Conservation (phyloP, 2,329 filamentous ascomycete species). For the Macrophomina phaseolina region DNA sequence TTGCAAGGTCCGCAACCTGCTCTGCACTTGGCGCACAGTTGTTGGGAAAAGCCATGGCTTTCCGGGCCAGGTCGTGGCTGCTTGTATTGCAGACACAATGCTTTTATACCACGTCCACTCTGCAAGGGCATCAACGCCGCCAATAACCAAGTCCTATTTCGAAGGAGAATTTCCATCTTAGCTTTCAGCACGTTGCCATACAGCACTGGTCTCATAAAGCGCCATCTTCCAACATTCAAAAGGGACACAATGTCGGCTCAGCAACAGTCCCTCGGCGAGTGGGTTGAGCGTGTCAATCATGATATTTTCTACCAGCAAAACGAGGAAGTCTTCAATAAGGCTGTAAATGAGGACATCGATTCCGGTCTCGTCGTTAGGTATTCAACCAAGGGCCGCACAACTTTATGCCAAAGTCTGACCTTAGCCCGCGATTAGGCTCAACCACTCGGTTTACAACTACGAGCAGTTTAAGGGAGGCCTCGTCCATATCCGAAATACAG, state of each 20-base stretch:
- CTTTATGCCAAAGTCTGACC: too few species aligned
- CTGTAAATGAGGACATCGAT: constrained; percentile 18
- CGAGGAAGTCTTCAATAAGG: neutral
- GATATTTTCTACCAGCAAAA: constrained; percentile 24
- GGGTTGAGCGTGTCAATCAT: constrained; percentile 24
- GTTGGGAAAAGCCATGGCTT: too few species aligned
- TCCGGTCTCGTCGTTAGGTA: constrained; percentile 22
- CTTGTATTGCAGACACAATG: too few species aligned
- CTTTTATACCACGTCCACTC: too few species aligned
- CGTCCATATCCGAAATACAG: neutral
- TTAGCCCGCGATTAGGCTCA: constrained; percentile 11
- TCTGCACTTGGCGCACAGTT: too few species aligned
- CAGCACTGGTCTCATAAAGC: too few species aligned
- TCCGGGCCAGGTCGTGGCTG: too few species aligned
- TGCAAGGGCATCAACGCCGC: too few species aligned
- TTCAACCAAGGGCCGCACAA: neutral
- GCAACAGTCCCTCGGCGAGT: constrained; percentile 24
- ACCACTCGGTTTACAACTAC: constrained; percentile 27
- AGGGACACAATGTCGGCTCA: constrained; percentile 22
- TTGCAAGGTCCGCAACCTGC: too few species aligned
- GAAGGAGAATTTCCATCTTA: too few species aligned
- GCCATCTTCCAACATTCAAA: neutral
- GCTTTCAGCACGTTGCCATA: too few species aligned
- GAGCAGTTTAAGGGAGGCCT: constrained; percentile 26
- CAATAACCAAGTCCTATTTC: too few species aligned